These are phyloP conservation scores for Chalciporus sp. DNA, from an alignment of 1,284 basidiomycete species.

Conservation along the genomic window DNA sequence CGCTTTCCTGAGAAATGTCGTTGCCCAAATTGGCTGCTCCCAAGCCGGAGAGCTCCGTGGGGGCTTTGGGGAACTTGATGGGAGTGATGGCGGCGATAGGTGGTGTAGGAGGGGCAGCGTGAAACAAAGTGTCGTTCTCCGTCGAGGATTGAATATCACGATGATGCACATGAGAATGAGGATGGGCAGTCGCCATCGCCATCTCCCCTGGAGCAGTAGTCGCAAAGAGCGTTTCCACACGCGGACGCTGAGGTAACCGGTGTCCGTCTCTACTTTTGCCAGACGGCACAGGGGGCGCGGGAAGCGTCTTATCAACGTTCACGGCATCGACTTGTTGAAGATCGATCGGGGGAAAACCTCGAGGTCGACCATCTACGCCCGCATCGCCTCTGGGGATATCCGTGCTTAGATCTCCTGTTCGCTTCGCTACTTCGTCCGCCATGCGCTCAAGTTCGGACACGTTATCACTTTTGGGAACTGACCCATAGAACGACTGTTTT, in stretches of 20 bases:
- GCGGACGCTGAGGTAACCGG: constrained; percentile 23
- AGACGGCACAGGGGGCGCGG: constrained; percentile 53
- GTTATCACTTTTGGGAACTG: constrained; percentile 51
- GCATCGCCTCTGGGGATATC: constrained; percentile 41
- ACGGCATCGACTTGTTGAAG: not conserved
- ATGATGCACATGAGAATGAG: not conserved
- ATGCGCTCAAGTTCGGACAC: constrained; percentile 69
- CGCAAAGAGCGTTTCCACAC: constrained; percentile 29
- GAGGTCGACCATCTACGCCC: constrained; percentile 12
- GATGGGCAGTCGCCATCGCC: not conserved
- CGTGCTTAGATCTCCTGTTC: constrained; percentile 40
- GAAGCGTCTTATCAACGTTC: constrained; percentile 57
- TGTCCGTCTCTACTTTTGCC: constrained; percentile 33
- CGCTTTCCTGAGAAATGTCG: constrained; percentile 38
- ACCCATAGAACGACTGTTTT: constrained; percentile 37
- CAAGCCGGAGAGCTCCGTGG: constrained; percentile 26
- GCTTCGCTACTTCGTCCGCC: constrained; percentile 54
- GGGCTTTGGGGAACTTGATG: constrained; percentile 37
- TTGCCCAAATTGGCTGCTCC: constrained; percentile 22
- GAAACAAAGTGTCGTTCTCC: constrained; percentile 3
- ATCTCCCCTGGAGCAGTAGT: constrained; percentile 6
- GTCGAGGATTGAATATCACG: constrained; percentile 15
- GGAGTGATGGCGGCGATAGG: constrained; percentile 51
- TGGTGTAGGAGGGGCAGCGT: constrained; percentile 51
- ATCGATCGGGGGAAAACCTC: constrained; percentile 9